Evolutionary conservation across 495 filamentous ascomycete species (phyloP).

Genomic region (Margaritispora aquatica): DNA sequence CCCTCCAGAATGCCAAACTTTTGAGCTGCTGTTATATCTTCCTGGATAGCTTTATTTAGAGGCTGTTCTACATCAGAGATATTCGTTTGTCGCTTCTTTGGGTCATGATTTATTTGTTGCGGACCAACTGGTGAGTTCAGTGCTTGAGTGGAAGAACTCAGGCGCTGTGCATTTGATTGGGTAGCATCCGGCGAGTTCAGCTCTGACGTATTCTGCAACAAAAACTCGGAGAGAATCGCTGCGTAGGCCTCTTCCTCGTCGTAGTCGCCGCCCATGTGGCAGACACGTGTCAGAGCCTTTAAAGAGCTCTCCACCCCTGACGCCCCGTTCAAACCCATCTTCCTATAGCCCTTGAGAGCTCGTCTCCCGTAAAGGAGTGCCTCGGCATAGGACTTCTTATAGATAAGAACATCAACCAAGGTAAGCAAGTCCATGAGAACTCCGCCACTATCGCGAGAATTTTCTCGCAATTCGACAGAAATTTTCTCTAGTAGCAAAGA

Average conservation of each 20-base stretch:
- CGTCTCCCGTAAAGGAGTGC: slow-evolving; percentile 12
- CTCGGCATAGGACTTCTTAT: slow-evolving; percentile 5
- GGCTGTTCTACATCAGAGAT: neutral
- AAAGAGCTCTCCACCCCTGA: slow-evolving; percentile 3
- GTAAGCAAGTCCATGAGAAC: slow-evolving; percentile 1
- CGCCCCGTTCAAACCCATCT: neutral
- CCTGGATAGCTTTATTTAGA: neutral
- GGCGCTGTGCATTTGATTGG: neutral
- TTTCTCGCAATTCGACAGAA: neutral
- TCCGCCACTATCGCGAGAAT: neutral
- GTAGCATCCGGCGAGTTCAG: neutral
- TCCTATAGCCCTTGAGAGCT: slow-evolving; percentile 13
- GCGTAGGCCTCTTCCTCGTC: slow-evolving; percentile 15
- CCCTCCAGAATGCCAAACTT: neutral
- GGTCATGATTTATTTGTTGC: neutral
- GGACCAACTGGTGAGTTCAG: neutral
- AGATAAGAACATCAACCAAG: slow-evolving; percentile 8
- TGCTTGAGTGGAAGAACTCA: neutral
- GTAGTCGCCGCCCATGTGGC: slow-evolving; percentile 2
- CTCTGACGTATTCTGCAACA: neutral
- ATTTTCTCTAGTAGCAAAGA: slow-evolving; percentile 11
- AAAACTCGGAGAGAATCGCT: slow-evolving; percentile 10
- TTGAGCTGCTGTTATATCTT: neutral
- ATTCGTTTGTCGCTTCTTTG: neutral
- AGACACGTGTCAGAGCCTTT: neutral